Conservation (phyloP, 306 rosid genomes). For the Fragaria iinumae region DNA sequence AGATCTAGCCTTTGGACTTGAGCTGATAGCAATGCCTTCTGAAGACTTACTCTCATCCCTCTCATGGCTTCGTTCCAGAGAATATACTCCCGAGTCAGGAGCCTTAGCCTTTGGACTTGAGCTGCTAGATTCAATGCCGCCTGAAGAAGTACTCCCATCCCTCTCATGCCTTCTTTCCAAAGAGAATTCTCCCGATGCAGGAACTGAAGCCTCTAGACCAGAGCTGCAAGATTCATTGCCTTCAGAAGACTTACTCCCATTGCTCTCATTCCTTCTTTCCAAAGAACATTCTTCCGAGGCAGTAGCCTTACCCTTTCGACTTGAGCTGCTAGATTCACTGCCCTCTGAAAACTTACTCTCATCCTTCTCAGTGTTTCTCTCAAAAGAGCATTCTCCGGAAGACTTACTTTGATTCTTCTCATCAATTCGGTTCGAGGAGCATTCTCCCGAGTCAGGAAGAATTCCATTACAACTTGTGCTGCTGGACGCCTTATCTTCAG, state of each 20-base stretch:
- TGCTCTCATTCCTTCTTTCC: constrained; percentile 1
- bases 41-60: neutral
- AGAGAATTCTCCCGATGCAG: neutral
- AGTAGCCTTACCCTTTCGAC: neutral
- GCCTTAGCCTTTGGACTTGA: neutral
- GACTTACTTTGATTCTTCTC: constrained; percentile 25
- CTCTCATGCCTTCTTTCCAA: neutral
- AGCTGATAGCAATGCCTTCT: constrained; percentile 1
- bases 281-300: neutral
- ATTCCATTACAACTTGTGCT: constrained; percentile 30
- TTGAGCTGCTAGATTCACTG: neutral
- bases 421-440: constrained; percentile 28
- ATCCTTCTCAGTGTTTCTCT: neutral
- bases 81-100: neutral
- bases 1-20: constrained; percentile 34
- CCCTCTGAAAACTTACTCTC: neutral
- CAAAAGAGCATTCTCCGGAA: neutral
- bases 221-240: neutral
- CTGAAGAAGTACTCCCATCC: neutral
- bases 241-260: neutral
- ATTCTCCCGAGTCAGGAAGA: constrained; percentile 43
- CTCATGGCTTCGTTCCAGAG: constrained; percentile 8
- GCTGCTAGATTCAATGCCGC: neutral
- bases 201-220: neutral
- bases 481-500: constrained; percentile 30